phyloP scores from a whole-genome alignment of 1,139 yeast genomes.

The Taiozyma sp. region DNA sequence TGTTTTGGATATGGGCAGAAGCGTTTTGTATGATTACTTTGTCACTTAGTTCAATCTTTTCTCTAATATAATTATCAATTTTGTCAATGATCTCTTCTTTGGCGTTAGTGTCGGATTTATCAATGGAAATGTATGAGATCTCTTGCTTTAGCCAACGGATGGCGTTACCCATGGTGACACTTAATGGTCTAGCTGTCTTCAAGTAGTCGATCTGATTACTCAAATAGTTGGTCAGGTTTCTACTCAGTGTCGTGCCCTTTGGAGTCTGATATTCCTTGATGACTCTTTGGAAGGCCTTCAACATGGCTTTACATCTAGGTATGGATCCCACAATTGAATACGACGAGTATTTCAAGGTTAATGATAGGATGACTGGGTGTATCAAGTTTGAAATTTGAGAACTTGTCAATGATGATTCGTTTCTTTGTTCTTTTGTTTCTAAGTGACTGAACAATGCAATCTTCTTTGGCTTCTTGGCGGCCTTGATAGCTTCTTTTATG shows the following conservation, averaged over 20 bases:
- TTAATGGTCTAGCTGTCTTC: conserved; percentile 86
- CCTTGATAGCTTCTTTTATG: conserved; percentile 24
- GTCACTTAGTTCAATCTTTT: conserved; percentile 80
- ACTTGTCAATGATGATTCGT: conserved; percentile 43
- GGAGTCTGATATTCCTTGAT: conserved; percentile 84
- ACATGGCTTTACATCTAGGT: conserved; percentile 79
- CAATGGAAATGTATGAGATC: conserved; percentile 72
- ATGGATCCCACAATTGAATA: conserved; percentile 88
- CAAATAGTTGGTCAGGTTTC: conserved; percentile 84
- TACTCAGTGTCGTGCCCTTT: conserved; percentile 72
- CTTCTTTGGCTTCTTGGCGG: conserved; percentile 27
- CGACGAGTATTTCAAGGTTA: conserved; percentile 77
- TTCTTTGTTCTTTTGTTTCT: conserved; percentile 76
- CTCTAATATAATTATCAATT: conserved; percentile 79
- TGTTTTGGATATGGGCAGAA: conserved; percentile 66
- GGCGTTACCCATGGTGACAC: conserved; percentile 96
- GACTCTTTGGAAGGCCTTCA: conserved; percentile 77
- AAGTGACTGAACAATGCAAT: conserved; percentile 79
- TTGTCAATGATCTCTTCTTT: conserved; percentile 57
- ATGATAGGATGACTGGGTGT: conserved; percentile 78
- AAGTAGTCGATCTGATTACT: conserved; percentile 94
- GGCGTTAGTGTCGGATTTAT: conserved; percentile 66
- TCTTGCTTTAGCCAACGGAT: conserved; percentile 96
- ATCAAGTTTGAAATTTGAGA: conserved; percentile 47
- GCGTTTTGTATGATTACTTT: conserved; percentile 81